Conservation (phyloP, 352 stramenopile genomes). For the Globisporangium heterothallicum region DNA sequence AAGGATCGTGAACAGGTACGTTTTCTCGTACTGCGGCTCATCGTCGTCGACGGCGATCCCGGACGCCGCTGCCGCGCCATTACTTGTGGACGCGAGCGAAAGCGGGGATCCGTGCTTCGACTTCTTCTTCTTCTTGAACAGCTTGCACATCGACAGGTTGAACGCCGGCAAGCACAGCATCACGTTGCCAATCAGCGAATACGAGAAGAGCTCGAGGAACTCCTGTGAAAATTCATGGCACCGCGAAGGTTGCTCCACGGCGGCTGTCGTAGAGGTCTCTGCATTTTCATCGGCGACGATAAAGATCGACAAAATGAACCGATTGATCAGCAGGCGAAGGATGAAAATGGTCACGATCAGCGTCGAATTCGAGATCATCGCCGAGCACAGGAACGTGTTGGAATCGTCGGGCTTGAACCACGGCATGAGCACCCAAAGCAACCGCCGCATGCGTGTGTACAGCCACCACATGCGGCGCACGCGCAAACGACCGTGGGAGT, state of each 20-base stretch:
- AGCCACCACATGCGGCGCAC: slow-evolving; percentile 51
- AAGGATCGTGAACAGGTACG: slow-evolving; percentile 64
- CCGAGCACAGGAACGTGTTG: slow-evolving; percentile 71
- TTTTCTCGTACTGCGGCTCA: slow-evolving; percentile 58
- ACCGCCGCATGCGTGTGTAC: slow-evolving; percentile 40
- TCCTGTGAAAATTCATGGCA: slow-evolving; percentile 53
- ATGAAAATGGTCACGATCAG: slow-evolving; percentile 57
- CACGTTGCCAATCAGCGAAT: slow-evolving; percentile 54
- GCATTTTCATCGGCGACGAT: slow-evolving; percentile 18
- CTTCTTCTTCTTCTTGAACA: slow-evolving; percentile 33
- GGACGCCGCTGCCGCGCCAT: slow-evolving; percentile 22
- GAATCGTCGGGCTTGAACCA: slow-evolving; percentile 68
- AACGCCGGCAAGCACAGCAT: slow-evolving; percentile 66
- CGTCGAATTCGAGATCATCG: slow-evolving; percentile 71
- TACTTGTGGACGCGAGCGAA: slow-evolving; percentile 24
- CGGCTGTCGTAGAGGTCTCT: slow-evolving; percentile 9
- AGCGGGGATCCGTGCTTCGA: slow-evolving; percentile 11
- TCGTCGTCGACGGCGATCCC: slow-evolving; percentile 36
- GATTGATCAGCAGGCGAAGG: slow-evolving; percentile 41
- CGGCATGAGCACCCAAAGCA: slow-evolving; percentile 43
- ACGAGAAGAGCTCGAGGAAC: slow-evolving; percentile 63
- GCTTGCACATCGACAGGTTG: slow-evolving; percentile 47
- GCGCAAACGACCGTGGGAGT: slow-evolving; percentile 36
- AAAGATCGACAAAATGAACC: slow-evolving; percentile 39
- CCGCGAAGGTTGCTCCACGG: background rate